Conservation (phyloP, 257 asterid genomes). For the Eucommia ulmoides region DNA sequence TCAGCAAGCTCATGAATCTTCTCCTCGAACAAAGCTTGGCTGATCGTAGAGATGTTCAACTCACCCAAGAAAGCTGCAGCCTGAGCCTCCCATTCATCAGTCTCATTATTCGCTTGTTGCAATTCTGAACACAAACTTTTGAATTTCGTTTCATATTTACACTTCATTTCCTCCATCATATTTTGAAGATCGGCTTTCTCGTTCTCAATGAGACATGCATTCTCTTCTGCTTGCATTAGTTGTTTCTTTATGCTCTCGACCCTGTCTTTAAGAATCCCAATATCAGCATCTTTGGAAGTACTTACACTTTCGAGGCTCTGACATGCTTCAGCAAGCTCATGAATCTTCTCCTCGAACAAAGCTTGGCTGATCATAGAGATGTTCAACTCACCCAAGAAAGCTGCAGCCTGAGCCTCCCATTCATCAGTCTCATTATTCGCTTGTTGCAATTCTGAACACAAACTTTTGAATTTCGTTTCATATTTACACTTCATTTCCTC, state of each 20-base stretch:
- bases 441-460: background rate
- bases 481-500: background rate
- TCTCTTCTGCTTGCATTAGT: constrained; percentile 26
- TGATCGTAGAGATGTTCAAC: constrained; percentile 41
- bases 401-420: background rate
- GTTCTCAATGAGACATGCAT: constrained; percentile 24
- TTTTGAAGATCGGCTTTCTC: no score
- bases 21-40: constrained; percentile 55
- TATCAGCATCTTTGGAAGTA: constrained; percentile 4
- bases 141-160: no score
- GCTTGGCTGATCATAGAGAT: background rate
- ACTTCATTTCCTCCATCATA: no score
- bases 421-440: background rate
- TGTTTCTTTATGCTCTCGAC: constrained; percentile 28
- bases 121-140: constrained; percentile 37
- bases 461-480: background rate
- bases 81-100: constrained; percentile 39
- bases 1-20: constrained; percentile 56
- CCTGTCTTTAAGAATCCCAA: constrained; percentile 26
- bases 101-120: constrained; percentile 32
- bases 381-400: background rate
- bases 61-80: constrained; percentile 42
- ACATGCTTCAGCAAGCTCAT: background rate
- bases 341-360: background rate
- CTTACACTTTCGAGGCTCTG: background rate